phyloP scores from a whole-genome alignment of 176 grass and related monocot species.

The Echinochloa phyllopogon region DNA sequence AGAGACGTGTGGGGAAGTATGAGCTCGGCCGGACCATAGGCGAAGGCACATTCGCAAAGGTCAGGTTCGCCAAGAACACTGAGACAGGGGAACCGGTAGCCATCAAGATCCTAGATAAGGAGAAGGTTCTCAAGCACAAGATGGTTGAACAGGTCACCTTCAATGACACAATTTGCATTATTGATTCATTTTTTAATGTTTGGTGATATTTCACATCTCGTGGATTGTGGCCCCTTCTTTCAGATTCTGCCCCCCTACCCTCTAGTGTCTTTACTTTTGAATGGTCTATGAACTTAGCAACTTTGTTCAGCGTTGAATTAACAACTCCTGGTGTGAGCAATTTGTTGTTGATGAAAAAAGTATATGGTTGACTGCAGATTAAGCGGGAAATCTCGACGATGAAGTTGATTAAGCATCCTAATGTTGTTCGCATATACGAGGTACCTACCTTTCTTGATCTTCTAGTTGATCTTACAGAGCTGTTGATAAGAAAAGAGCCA shows the following conservation, averaged over 20 bases:
- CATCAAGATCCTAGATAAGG: constrained; percentile 97
- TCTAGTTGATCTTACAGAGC: neutral
- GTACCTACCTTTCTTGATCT: constrained; percentile 34
- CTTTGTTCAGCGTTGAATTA: constrained; percentile 30
- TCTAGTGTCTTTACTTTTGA: neutral
- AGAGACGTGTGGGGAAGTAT: constrained; percentile 96
- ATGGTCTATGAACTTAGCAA: neutral
- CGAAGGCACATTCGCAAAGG: constrained; percentile 93
- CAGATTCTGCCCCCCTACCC: neutral
- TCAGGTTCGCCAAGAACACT: constrained; percentile 77
- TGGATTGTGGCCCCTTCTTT: constrained; percentile 9
- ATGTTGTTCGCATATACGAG: constrained; percentile 91
- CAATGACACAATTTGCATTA: constrained; percentile 17
- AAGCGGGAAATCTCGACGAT: constrained; percentile 95
- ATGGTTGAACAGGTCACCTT: constrained; percentile 87
- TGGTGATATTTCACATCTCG: constrained; percentile 41
- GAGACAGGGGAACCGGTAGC: constrained; percentile 75
- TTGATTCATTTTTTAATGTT: constrained; percentile 24
- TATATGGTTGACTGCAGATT: constrained; percentile 65
- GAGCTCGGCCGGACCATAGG: constrained; percentile 94
- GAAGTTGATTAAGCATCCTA: constrained; percentile 98
- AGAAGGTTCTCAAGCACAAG: constrained; percentile 96
- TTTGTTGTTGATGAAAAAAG: constrained; percentile 22
- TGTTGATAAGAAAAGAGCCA: neutral
- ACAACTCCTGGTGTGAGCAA: neutral